Base-by-base conservation (phyloP, 2,329 filamentous ascomycete species). In the Lecanicillium sp. region DNA sequence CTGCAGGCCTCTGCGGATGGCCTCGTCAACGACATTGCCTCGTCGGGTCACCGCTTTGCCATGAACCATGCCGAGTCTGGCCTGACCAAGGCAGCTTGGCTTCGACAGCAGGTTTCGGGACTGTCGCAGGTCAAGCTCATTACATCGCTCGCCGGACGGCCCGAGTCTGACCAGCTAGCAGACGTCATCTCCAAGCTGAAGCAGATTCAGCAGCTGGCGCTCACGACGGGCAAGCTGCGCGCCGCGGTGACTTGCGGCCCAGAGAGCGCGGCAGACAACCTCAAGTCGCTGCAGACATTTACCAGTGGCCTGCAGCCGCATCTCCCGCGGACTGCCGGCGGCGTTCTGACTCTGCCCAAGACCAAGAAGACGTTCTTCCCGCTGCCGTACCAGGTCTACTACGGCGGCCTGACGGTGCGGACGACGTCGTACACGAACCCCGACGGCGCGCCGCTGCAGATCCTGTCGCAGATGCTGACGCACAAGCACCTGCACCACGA, bases 401-500 rank as follows among this genome's bases (percentile, higher is more conserved):
- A 97, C 62, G 89, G 91, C 7, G 86, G 84, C 14, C 75, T 93
- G 37, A 85, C 89, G 15, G 69, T 95, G 12, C 83, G 87, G 6
- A 95, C 91, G 1, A 85, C 86, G 0, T 87, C 90, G 0, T 98
- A 96, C 66, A 84, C 81, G 3, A 80, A 87, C 36, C 65, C 82
- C 0, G 77, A 86, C 44, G 83, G 86, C 33, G 88, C 93, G 1
- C 79, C 90, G 0, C 81, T 97, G 14, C 89, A 91, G 58, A 86
- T 97, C 33, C 81, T 98, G 19, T 83, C 90, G 11, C 89, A 96
- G 63, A 80, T 98, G 15, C 78, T 98, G 26, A 97, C 91, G 0
- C 91, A 98, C 70, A 96, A 95, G 67, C 87, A 96, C 62, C 75
- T 98, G 23, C 93, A 98, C 63, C 91, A 95, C 56, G 93, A 97